Evolutionary conservation across 352 stramenopile species (phyloP).

Genomic region (Phytophthora podocarpi): DNA sequence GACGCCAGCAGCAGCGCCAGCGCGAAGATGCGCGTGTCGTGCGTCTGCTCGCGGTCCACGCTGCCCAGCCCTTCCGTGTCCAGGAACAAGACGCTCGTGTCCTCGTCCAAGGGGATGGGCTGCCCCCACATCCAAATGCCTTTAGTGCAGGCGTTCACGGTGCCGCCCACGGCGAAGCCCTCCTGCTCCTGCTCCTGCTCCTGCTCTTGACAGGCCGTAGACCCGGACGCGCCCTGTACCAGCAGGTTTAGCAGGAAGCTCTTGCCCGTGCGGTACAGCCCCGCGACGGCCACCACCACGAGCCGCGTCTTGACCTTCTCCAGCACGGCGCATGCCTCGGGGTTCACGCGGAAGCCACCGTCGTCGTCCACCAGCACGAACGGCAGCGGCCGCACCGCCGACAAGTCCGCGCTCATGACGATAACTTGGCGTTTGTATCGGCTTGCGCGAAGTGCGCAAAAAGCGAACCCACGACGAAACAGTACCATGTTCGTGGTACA

Average conservation of each 20-base stretch:
- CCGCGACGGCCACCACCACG: conserved; percentile 86
- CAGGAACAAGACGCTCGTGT: conserved; percentile 82
- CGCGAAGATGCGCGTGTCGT: conserved; percentile 92
- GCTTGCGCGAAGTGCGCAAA: not conserved
- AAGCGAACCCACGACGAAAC: conserved; percentile 23
- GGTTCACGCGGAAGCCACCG: conserved; percentile 80
- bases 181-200: conserved; percentile 2
- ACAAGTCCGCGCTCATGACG: conserved; percentile 38
- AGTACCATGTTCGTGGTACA: not conserved
- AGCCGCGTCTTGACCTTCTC: conserved; percentile 78
- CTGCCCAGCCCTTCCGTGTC: conserved; percentile 91
- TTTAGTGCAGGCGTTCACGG: conserved; percentile 90
- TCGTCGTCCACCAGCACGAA: conserved; percentile 85
- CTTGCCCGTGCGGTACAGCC: conserved; percentile 91
- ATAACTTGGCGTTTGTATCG: conserved; percentile 11
- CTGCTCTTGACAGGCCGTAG: not conserved
- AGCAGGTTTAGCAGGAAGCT: conserved; percentile 91
- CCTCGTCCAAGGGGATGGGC: conserved; percentile 71
- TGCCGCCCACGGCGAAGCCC: conserved; percentile 85
- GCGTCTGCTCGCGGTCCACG: conserved; percentile 81
- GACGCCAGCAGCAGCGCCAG: conserved; percentile 85
- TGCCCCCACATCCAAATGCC: conserved; percentile 93
- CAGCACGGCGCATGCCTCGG: conserved; percentile 69
- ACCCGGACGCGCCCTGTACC: conserved; percentile 37
- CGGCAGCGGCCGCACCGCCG: conserved; percentile 62